These are phyloP conservation scores for Aspergillus ustus DNA, from an alignment of 2,329 filamentous ascomycete genomes.

Conservation along the genomic window DNA sequence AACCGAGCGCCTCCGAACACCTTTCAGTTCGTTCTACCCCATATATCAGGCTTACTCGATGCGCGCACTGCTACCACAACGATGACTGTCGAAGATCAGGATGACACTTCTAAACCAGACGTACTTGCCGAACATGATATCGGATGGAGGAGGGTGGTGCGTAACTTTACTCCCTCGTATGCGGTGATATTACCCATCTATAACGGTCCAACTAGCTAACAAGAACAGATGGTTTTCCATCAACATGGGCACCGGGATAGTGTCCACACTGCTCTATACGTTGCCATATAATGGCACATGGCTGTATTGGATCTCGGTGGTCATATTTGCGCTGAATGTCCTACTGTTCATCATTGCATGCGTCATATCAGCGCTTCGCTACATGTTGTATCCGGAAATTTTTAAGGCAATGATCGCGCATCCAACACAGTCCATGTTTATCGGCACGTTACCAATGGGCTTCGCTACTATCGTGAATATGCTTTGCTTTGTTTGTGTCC, in stretches of 20 bases:
- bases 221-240: conserved; percentile 45
- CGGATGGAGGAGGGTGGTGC: conserved; percentile 44
- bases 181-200: neutral
- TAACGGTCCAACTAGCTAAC: conserved; percentile 1
- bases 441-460: conserved; percentile 71
- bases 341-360: conserved; percentile 41
- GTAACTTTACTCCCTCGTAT: conserved; percentile 51
- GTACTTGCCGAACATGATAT: conserved; percentile 38
- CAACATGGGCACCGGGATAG: conserved; percentile 50
- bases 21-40: neutral
- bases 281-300: conserved; percentile 45
- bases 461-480: conserved; percentile 71
- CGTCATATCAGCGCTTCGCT: conserved; percentile 62
- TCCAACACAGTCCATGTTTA: conserved; percentile 69
- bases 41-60: too few relatives aligned
- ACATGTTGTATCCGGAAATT: conserved; percentile 67
- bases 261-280: conserved; percentile 42
- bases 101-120: neutral
- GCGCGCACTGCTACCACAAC: neutral
- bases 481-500: conserved; percentile 64
- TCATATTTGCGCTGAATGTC: conserved; percentile 43
- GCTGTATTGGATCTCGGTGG: conserved; percentile 46
- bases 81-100: conserved; percentile 7
- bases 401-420: conserved; percentile 70
- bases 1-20: neutral